A percentile compares a stretch with the other conserved stretches of the same genome.
Conservation (phyloP, 306 rosid species). For the Cicer cuneatum region DNA sequence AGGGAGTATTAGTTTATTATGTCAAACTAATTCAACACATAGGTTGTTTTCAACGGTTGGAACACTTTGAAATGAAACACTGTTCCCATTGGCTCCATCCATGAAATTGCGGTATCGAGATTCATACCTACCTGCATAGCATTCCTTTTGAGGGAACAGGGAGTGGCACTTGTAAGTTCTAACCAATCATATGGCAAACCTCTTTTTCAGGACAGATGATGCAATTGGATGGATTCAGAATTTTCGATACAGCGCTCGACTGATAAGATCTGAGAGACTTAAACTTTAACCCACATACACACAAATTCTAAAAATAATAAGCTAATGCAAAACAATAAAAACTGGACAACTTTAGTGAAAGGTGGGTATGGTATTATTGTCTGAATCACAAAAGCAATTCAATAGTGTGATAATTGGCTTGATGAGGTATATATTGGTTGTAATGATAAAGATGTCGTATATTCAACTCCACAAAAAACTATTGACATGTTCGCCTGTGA, state of each 20-base stretch:
- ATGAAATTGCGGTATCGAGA: slow-evolving; percentile 63
- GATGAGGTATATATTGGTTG: too few relatives aligned
- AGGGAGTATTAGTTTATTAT: too few relatives aligned
- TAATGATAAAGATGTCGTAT: too few relatives aligned
- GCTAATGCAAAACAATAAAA: background rate
- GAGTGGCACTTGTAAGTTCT: slow-evolving; percentile 14
- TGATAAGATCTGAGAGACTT: too few relatives aligned
- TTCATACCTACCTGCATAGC: slow-evolving; percentile 46
- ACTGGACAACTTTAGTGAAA: background rate
- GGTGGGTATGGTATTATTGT: background rate
- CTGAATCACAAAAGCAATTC: background rate
- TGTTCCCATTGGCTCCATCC: slow-evolving; percentile 60
- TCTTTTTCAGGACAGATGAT: slow-evolving; percentile 27
- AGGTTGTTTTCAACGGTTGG: too few relatives aligned
- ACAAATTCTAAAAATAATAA: background rate
- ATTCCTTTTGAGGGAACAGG: slow-evolving; percentile 48
- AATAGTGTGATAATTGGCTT: background rate
- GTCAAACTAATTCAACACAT: too few relatives aligned
- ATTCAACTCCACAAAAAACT: too few relatives aligned
- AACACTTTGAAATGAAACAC: slow-evolving; percentile 38
- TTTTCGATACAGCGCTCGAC: too few relatives aligned
- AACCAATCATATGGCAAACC: slow-evolving; percentile 42
- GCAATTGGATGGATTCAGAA: too few relatives aligned
- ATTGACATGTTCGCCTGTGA: too few relatives aligned
- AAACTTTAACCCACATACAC: too few relatives aligned